Base-by-base conservation (phyloP, 1,284 basidiomycete species). In the Flammula alnicola region DNA sequence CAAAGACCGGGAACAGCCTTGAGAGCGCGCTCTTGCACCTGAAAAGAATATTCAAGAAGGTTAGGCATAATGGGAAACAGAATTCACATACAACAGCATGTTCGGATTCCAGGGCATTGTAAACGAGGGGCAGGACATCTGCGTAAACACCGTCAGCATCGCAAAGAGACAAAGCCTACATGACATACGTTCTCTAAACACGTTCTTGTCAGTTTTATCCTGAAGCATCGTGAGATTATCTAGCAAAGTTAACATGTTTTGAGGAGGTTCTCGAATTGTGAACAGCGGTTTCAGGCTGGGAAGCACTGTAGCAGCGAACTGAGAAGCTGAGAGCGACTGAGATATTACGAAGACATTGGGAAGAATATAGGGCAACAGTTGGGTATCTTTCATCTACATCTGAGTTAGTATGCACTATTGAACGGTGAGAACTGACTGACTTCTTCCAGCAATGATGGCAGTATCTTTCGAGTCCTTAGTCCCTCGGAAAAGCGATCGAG, bases 261-360 rank as follows among this genome's bases (percentile, higher is more conserved):
- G 95, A 0, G 96, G 95, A 17, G 97, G 96, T 63, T 99, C 97
- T 68, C 92, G 95, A 60, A 98, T 75, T 0, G 76, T 76, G 60
- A 99, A 99, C 10, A 99, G 70, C 0, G 95, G 95, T 63, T 91
- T 94, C 29, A 99, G 76, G 62, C 88, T 91, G 1, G 93, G 93
- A 8, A 99, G 74, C 4, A 95, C 91, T 42, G 85, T 80, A 1
- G 75, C 75, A 0, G 88, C 86, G 63, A 99, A 99, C 63, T 96
- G 93, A 11, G 79, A 67, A 27, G 93, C 79, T 14, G 86, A 83
- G 36, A 98, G 76, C 22, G 85, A 80, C 55, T 82, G 84, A 8
- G 92, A 85, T 53, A 99, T 99, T 49, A 83, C 81, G 63, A 98
- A 97, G n/a, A 98, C 90, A 67, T 98, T 98, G 1, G 96, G 96